These are phyloP conservation scores for Blumeria hordei DNA, from an alignment of 2,329 filamentous ascomycete genomes.

Conservation along the genomic window DNA sequence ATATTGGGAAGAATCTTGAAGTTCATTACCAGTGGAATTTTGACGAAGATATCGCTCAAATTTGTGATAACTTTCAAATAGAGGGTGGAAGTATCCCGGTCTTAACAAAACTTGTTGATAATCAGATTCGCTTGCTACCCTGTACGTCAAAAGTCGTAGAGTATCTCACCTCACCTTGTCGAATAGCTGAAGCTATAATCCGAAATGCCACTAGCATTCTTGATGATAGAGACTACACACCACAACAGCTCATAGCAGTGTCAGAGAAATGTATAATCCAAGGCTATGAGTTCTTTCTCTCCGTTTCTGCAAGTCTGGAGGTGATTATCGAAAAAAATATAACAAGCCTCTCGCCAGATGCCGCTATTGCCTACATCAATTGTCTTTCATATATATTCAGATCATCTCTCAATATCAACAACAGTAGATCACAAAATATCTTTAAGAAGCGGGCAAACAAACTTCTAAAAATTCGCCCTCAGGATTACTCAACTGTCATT, in stretches of 20 bases:
- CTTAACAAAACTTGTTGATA: slow-evolving; percentile 21
- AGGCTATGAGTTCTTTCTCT: slow-evolving; percentile 21
- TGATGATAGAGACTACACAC: slow-evolving; percentile 4
- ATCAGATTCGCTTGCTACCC: slow-evolving; percentile 19
- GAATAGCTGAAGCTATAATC: slow-evolving; percentile 8
- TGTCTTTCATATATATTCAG: slow-evolving; percentile 21
- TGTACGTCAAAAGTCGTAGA: slow-evolving; percentile 22
- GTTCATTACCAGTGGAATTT: slow-evolving; percentile 19
- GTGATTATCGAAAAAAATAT: slow-evolving; percentile 29
- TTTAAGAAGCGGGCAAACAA: slow-evolving; percentile 11
- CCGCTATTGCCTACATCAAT: slow-evolving; percentile 18
- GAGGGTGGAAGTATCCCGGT: slow-evolving; percentile 20
- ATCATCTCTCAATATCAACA: slow-evolving; percentile 15
- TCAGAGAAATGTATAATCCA: slow-evolving; percentile 16
- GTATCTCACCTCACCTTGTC: slow-evolving; percentile 10
- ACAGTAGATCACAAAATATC: slow-evolving; percentile 5
- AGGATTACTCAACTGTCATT: slow-evolving; percentile 24
- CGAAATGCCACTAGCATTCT: slow-evolving; percentile 6
- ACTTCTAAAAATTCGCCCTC: slow-evolving; percentile 13
- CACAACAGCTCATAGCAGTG: slow-evolving; percentile 5
- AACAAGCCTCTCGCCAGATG: slow-evolving; percentile 25
- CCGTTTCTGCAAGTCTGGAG: slow-evolving; percentile 20
- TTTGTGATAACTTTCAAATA: slow-evolving; percentile 11
- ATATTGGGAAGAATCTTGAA: slow-evolving; percentile 15
- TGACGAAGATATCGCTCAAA: slow-evolving; percentile 10